Base-by-base conservation (phyloP, 2,329 filamentous ascomycete genomes). In the Diaporthe sp. region DNA sequence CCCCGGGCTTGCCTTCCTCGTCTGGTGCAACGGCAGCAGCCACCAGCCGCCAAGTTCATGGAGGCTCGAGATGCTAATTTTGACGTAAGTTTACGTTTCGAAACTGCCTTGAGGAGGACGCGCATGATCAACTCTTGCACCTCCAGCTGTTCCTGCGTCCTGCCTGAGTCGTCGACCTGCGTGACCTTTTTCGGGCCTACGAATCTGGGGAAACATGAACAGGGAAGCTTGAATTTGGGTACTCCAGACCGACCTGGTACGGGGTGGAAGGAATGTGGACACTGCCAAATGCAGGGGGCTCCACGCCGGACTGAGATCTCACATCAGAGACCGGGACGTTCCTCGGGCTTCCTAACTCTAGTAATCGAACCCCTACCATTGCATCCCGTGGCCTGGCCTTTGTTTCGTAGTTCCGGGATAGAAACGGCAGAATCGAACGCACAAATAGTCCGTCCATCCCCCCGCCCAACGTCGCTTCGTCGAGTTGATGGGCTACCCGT, bases 41-140 rank as follows among this genome's bases (percentile, higher is more conserved):
- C 4, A 37, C 71, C 58, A 25, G 60, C 25, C 44, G 71, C 44
- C 58, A 51, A 70, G 65, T 70, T 55, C 47, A 39, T 53, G 47
- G 65, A 68, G 44, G 58, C 47, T 53, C 39, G 34, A 44, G 58
- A 34, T 55, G 37, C 55, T 65, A 53, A 65, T 65, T 44, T 65
- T 65, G 71, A 73, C 71, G 71, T 73, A 73, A 73, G 39, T 53
- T 51, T 65, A 53, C 47, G 47, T 65, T 55, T 53, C 49, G 49
- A 44, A 65, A 63, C 34, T 44, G 71, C 31, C 61, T 34, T 3
- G 58, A 34, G 44, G 20, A 65, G 17, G 58, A 34, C 49, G 61
- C 49, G 55, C 61, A 55, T 73, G 71, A 73, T 63, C 71, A 65
- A 25, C 51, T 55, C 6, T 42, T 65, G 58, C 44, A 34, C 37